These are phyloP conservation scores for Senna siamea DNA, from an alignment of 306 rosid genomes.

Conservation along the genomic window DNA sequence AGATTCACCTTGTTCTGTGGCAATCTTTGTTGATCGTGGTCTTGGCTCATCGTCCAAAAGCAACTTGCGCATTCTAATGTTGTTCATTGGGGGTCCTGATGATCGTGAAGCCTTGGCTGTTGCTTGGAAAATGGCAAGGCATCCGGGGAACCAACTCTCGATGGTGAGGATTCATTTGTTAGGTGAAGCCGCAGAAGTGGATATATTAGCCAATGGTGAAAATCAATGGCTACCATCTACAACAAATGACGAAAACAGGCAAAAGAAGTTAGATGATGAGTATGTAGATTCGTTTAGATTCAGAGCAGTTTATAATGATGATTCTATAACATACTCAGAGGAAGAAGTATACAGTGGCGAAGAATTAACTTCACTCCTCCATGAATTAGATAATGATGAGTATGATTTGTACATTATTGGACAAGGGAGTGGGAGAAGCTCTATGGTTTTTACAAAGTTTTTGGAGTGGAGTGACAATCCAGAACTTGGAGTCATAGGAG, in stretches of 20 bases:
- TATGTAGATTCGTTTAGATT: background rate
- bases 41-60: background rate
- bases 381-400: background rate
- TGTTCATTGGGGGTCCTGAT: slow-evolving; percentile 54
- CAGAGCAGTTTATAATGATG: background rate
- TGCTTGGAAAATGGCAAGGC: slow-evolving; percentile 53
- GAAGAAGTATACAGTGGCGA: slow-evolving; percentile 11
- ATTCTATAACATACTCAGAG: background rate
- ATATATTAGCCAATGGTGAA: background rate
- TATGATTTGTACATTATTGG: slow-evolving; percentile 7
- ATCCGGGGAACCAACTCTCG: slow-evolving; percentile 37
- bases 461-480: slow-evolving; percentile 3
- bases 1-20: slow-evolving; percentile 49
- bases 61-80: background rate
- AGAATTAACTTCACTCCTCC: background rate
- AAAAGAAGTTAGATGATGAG: background rate
- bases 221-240: background rate
- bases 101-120: slow-evolving; percentile 62
- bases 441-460: background rate
- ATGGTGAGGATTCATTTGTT: slow-evolving; percentile 18
- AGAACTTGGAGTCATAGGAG: slow-evolving; percentile 5
- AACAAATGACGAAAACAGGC: background rate
- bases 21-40: slow-evolving; percentile 41
- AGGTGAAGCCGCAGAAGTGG: background rate
- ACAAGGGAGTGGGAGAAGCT: background rate